Conservation (phyloP, 331 rosid genomes). For the Rosa hybrid region DNA sequence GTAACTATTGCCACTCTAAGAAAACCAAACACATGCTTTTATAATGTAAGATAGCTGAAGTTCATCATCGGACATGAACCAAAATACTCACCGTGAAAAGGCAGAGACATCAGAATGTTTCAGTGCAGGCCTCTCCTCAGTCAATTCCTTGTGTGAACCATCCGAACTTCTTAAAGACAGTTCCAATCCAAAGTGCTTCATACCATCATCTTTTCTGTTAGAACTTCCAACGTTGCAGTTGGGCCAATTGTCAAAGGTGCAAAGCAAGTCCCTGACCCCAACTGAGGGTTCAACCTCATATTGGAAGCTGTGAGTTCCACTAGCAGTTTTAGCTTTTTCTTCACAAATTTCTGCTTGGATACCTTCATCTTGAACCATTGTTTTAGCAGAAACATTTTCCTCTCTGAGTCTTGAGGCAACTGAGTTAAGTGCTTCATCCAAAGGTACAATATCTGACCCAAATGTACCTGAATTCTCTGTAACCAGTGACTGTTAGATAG, state of each 20-base stretch:
- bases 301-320: slow-evolving; percentile 31
- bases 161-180: slow-evolving; percentile 53
- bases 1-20: not conserved
- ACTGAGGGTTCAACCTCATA: slow-evolving; percentile 41
- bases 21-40: not conserved
- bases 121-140: slow-evolving; percentile 44
- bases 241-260: slow-evolving; percentile 45
- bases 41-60: not conserved
- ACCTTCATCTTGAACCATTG: slow-evolving; percentile 31
- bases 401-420: slow-evolving; percentile 34
- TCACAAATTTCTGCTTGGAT: slow-evolving; percentile 30
- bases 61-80: not conserved
- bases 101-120: slow-evolving; percentile 67
- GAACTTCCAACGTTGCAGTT: slow-evolving; percentile 31
- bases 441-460: slow-evolving; percentile 35
- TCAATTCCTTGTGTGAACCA: slow-evolving; percentile 35
- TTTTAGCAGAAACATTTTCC: slow-evolving; percentile 28
- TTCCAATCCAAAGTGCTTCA: slow-evolving; percentile 45
- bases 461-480: slow-evolving; percentile 47
- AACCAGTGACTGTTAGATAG: slow-evolving; percentile 28
- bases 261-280: slow-evolving; percentile 69
- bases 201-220: slow-evolving; percentile 30
- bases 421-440: slow-evolving; percentile 34
- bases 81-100: slow-evolving; percentile 61
- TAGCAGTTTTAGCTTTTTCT: slow-evolving; percentile 28